Base-by-base conservation (phyloP, 768 basidiomycete genomes). In the Panaeolus cyanescens region DNA sequence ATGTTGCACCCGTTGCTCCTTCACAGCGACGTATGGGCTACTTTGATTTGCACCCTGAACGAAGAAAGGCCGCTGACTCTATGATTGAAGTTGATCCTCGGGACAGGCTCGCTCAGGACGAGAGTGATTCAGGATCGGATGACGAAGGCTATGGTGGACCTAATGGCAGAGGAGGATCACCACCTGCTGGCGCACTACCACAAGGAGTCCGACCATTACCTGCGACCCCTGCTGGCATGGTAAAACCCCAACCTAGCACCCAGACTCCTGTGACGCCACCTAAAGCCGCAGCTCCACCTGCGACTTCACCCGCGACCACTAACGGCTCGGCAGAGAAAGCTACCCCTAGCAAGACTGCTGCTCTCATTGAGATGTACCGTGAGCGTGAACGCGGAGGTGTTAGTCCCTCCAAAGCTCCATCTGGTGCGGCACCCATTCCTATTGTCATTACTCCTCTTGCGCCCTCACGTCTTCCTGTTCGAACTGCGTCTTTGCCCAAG, bases 311-410 rank as follows among this genome's bases (percentile, higher is more conserved):
- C 12, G 1, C n/a, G 3, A 37, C 59, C 13, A 55, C 45, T 3
- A 65, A 54, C 55, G 70, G 54, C 8, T 64, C 58, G 22, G 19
- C 59, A 22, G 57, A 33, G 3, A 59, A 70, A 25, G 56, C 67
- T 17, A 60, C 76, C 13, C 74, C 77, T 17, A 87, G 86, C 76
- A 90, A 87, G 75, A 92, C 91, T 0, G 87, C 90, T 3, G 84
- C 87, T 1, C 79, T 94, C 55, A 94, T 93, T 65, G 91, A 93
- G 72, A 90, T 94, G 90, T 94, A 92, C 67, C 85, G 91, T 55
- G 89, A 93, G 75, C 77, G 76, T 25, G 90, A 86, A 78, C 85
- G 82, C 66, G 83, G 79, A 58, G 59, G 74, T 65, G 62, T 70
- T n/a, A 63, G 71, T 3, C 71, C 74, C 15, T 68, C 74, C 15